phyloP scores from a whole-genome alignment of 306 rosid species.

The Vachellia collinsii region DNA sequence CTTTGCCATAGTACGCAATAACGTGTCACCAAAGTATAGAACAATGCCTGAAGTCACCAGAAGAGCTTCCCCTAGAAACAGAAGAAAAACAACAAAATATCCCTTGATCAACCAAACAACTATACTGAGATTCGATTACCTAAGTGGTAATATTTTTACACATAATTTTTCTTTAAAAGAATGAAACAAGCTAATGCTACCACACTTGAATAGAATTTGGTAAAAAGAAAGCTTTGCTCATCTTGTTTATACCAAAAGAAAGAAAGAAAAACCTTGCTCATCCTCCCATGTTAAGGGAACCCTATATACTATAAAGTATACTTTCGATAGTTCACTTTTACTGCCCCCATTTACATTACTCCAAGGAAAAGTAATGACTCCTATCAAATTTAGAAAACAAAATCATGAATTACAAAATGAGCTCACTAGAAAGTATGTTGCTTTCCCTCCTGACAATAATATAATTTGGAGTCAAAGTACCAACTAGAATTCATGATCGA shows the following conservation, averaged over 20 bases:
- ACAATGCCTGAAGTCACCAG: slow-evolving; percentile 81
- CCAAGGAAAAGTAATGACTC: neutral
- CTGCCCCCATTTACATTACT: neutral
- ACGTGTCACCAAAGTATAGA: slow-evolving; percentile 92
- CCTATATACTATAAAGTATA: slow-evolving; percentile 4
- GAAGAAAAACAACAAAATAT: slow-evolving; percentile 23
- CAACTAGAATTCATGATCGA: slow-evolving; percentile 1
- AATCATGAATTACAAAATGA: slow-evolving; percentile 2
- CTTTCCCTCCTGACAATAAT: slow-evolving; percentile 18
- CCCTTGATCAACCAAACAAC: slow-evolving; percentile 10
- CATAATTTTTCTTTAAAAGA: neutral
- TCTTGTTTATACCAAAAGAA: neutral
- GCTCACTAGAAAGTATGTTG: slow-evolving; percentile 4
- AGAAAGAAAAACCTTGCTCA: neutral
- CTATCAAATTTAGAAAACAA: slow-evolving; percentile 7
- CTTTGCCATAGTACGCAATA: slow-evolving; percentile 68
- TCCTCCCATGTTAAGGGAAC: slow-evolving; percentile 15
- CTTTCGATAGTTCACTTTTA: neutral
- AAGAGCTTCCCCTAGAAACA: slow-evolving; percentile 76
- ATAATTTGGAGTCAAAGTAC: neutral
- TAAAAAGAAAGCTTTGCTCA: slow-evolving; percentile 9
- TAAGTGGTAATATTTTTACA: slow-evolving; percentile 12
- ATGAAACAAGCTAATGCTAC: slow-evolving; percentile 11
- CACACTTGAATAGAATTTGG: neutral
- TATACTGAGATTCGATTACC: slow-evolving; percentile 23